Evolutionary conservation across 345 rosid genomes (phyloP).

Genomic region (Hirschfeldia incana): DNA sequence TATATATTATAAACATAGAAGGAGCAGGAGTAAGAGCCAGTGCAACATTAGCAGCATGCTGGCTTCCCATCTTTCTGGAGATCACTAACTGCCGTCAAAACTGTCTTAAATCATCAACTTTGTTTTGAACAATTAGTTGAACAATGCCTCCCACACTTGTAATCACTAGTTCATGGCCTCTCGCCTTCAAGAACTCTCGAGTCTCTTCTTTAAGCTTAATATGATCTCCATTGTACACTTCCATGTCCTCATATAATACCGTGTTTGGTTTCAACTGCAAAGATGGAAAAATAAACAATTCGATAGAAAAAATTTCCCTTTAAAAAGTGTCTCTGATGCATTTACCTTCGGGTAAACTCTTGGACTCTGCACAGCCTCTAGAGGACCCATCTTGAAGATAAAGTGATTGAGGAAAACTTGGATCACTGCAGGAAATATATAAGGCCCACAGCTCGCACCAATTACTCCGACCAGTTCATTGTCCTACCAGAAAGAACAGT

Average conservation of each 20-base stretch:
- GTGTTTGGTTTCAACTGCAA: conserved; percentile 72
- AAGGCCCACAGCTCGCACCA: conserved; percentile 81
- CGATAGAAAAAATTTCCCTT: neutral
- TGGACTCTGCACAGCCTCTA: conserved; percentile 72
- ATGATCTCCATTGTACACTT: conserved; percentile 65
- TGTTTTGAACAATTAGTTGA: conserved; percentile 62
- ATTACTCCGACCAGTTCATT: conserved; percentile 67
- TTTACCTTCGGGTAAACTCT: conserved; percentile 74
- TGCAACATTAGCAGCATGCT: conserved; percentile 44
- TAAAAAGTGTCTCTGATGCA: neutral
- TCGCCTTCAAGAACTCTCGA: conserved; percentile 52
- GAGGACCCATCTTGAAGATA: conserved; percentile 66
- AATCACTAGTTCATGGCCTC: conserved; percentile 56
- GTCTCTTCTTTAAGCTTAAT: conserved; percentile 68
- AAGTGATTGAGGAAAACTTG: conserved; percentile 83
- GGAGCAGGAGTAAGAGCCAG: neutral
- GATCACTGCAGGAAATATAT: conserved; percentile 72
- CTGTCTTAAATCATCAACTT: conserved; percentile 37
- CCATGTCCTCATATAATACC: conserved; percentile 68
- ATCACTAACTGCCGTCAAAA: conserved; percentile 70
- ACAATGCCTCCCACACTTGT: conserved; percentile 60
- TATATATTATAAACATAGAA: too few species aligned
- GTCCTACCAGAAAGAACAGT: conserved; percentile 45
- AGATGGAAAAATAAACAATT: neutral
- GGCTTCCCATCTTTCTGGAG: conserved; percentile 81